Base-by-base conservation (phyloP, 495 filamentous ascomycete genomes). In the Chaetomidium leptoderma region DNA sequence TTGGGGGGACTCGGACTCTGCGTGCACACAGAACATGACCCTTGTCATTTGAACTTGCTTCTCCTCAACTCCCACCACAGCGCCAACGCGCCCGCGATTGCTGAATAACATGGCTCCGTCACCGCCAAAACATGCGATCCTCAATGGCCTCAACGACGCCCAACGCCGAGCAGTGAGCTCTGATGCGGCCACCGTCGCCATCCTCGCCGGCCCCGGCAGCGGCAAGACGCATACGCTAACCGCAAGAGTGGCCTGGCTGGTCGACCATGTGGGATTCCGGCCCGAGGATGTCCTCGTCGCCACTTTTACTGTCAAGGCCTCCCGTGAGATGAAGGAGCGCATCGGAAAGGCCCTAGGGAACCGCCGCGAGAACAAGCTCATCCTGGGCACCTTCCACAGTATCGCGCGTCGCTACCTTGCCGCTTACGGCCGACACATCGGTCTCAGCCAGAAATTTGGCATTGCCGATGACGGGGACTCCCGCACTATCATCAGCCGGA, bases 181-280 rank as follows among this genome's bases (percentile, higher is more conserved):
- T 6, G 77, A 82, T 21, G 83, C 91, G 0, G 72, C 83, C 19
- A 87, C 95, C 6, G 76, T 97, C 4, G 95, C 96, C 57, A 92
- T 97, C 32, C 85, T 99, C 21, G 95, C 95, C 4, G 88, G 88
- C 1, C 88, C 88, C 26, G 88, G 80, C 17, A 82, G 79, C 35
- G 95, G 95, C 26, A 99, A 99, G 74, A 99, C 95, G 10, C 92
- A 97, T 74, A 97, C 95, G 4, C 81, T 99, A 35, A 97, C 92
- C 0, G 88, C 95, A 36, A 86, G 95, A 55, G 91, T 96, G 53
- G 95, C 92, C 55, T 96, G 95, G 78, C 83, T 97, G n/a, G 82
- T 99, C 48, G 79, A 83, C n/a, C 78, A 88, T 61, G 75, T 88
- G 60, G 82, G 85, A 30, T 84, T 90, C 64, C 83, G 83, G 40